These are phyloP conservation scores for Nakazawaea ernobii DNA, from an alignment of 805 yeast species.

Conservation along the genomic window DNA sequence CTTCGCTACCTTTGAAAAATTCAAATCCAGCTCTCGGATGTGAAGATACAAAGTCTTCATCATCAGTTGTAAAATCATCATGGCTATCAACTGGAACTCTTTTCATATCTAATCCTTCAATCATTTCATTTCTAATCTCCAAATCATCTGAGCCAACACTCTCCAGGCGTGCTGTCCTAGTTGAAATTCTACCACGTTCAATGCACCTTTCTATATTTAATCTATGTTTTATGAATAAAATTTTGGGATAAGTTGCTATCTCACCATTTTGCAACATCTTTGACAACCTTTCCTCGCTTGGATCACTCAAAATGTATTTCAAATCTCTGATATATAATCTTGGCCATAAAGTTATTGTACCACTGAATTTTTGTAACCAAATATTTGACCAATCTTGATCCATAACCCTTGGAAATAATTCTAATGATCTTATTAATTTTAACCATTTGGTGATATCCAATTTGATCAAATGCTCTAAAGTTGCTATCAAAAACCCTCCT, in stretches of 20 bases:
- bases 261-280: slow-evolving; percentile 59
- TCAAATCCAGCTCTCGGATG: not conserved
- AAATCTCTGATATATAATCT: slow-evolving; percentile 54
- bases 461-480: slow-evolving; percentile 63
- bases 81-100: not conserved
- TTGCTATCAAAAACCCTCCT: slow-evolving; percentile 74
- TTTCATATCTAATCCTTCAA: not conserved
- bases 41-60: not conserved
- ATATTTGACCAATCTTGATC: slow-evolving; percentile 80
- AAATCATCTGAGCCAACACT: slow-evolving; percentile 1
- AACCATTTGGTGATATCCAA: slow-evolving; percentile 77
- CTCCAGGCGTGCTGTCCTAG: not conserved
- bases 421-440: slow-evolving; percentile 57
- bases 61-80: slow-evolving; percentile 9
- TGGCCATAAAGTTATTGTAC: slow-evolving; percentile 76
- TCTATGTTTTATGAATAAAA: slow-evolving; percentile 60
- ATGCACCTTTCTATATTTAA: slow-evolving; percentile 60
- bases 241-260: slow-evolving; percentile 57
- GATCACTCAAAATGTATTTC: slow-evolving; percentile 61
- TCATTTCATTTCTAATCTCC: slow-evolving; percentile 4
- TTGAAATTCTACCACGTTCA: slow-evolving; percentile 37
- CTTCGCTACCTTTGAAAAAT: not conserved
- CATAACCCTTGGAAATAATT: slow-evolving; percentile 59
- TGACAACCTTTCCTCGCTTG: slow-evolving; percentile 50
- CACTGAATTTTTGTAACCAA: slow-evolving; percentile 69